These are phyloP conservation scores for Pyrrhoderma lamaoense DNA, from an alignment of 1,284 basidiomycete genomes.

Conservation along the genomic window DNA sequence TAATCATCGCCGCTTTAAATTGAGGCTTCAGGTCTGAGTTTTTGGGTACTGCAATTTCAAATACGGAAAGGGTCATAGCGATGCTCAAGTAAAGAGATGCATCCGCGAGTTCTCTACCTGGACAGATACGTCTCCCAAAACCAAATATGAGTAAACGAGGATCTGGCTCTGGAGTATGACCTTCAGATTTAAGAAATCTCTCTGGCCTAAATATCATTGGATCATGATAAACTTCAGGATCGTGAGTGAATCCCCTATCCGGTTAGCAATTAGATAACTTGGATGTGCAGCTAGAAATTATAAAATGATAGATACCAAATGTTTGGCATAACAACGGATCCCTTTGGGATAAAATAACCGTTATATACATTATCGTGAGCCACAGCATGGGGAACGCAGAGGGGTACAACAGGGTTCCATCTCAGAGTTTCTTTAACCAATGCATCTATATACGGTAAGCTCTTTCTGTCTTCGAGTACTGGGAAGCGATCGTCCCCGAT, in stretches of 20 bases:
- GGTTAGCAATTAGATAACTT: too few species aligned
- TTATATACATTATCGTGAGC: constrained; percentile 18
- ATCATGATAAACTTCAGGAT: constrained; percentile 13
- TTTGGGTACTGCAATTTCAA: constrained; percentile 18
- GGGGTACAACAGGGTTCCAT: constrained; percentile 26
- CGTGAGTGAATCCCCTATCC: constrained; percentile 14
- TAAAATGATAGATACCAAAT: constrained; percentile 12
- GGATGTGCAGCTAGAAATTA: too few species aligned
- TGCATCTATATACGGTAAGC: constrained; percentile 26
- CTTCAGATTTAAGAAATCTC: constrained; percentile 13
- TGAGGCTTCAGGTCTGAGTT: constrained; percentile 19
- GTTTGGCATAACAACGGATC: constrained; percentile 14
- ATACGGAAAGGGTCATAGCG: constrained; percentile 20
- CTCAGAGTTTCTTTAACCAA: constrained; percentile 25
- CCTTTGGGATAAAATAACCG: constrained; percentile 20
- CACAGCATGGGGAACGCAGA: constrained; percentile 19
- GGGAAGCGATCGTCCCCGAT: constrained; percentile 23
- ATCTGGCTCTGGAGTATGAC: constrained; percentile 12
- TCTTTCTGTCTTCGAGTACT: constrained; percentile 22
- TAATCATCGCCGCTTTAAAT: constrained; percentile 20
- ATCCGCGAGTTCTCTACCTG: constrained; percentile 19
- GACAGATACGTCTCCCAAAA: constrained; percentile 17
- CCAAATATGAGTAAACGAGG: constrained; percentile 11
- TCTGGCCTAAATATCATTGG: constrained; percentile 19
- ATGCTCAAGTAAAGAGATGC: constrained; percentile 19